Evolutionary conservation across 2,329 filamentous ascomycete species (phyloP), one percentile per base, ranked within the genome.

Genomic region (Saccharata proteae): DNA sequence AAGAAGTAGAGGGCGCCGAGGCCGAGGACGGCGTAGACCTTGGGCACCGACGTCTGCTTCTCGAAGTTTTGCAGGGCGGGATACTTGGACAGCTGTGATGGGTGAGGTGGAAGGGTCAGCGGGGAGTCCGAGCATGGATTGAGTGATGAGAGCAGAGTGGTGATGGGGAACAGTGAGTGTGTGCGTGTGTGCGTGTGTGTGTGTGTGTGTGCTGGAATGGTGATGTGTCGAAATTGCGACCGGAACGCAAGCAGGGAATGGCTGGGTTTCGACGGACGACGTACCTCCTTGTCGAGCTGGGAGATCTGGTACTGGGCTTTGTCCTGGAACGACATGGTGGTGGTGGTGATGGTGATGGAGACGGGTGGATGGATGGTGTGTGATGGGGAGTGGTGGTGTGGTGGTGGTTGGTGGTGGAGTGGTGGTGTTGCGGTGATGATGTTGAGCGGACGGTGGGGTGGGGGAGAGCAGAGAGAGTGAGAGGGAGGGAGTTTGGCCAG

Each of bases 1-100:
- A 88, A 84, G 65, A 90, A 84, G 69, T 92, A 92, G 43, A 86
- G 72, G 30, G 76, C 76, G 38, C 61, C 77, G 36, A 83, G 53
- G 47, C 82, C 83, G 46, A 88, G 76, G 52, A 81, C 70, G 43
- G 74, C 78, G 57, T 92, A 90, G 50, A 81, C 78, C 69, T 92
- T 92, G 54, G 83, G 83, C 30, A 90, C 71, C 36, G 72, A 76
- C 42, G 78, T 80, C 60, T 81, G 76, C 70, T 77, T 81, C 73
- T 92, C 83, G 50, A 90, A 71, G 64, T 88, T 84, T 71, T 77
- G 80, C 56, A 90, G 72, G 50, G 70, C 61, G 47, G 79, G 79
- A 65, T 90, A 90, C 61, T 86, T 88, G 58, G 80, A 82, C 44
- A 90, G 76, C 82, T 90, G 57, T 21, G 28, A 11, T 26, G 17